Evolutionary conservation across 2,329 filamentous ascomycete genomes (phyloP).

Genomic region (Colletotrichum sp.): DNA sequence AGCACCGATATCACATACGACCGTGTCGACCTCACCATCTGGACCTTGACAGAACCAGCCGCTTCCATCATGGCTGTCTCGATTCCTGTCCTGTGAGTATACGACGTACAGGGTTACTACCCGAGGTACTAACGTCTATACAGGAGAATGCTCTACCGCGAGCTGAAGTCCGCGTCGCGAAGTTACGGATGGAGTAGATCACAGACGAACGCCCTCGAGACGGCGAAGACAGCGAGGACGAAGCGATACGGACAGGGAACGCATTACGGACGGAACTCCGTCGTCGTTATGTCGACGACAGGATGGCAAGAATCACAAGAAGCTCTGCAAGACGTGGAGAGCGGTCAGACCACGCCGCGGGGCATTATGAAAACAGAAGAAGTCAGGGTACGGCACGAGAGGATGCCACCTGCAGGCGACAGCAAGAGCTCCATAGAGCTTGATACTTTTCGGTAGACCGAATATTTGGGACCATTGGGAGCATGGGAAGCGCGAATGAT

Average conservation of each 20-base stretch:
- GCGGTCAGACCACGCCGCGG: not conserved
- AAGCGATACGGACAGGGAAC: slow-evolving; percentile 22
- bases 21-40: slow-evolving; percentile 37
- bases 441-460: not conserved
- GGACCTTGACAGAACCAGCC: slow-evolving; percentile 37
- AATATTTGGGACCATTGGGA: not conserved
- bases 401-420: not conserved
- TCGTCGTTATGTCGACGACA: slow-evolving; percentile 33
- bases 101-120: fast-evolving
- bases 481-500: not conserved
- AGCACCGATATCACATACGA: slow-evolving; percentile 36
- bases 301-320: slow-evolving; percentile 37
- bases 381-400: slow-evolving; percentile 28
- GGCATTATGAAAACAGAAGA: slow-evolving; percentile 35
- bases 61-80: slow-evolving; percentile 39
- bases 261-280: slow-evolving; percentile 31
- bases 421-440: slow-evolving; percentile 22
- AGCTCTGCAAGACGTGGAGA: slow-evolving; percentile 27
- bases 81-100: slow-evolving; percentile 35
- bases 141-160: slow-evolving; percentile 37
- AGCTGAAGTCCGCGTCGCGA: slow-evolving; percentile 32
- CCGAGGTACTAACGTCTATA: not conserved
- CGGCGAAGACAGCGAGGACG: slow-evolving; percentile 15
- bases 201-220: not conserved
- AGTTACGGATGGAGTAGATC: slow-evolving; percentile 29